Percentiles rank a stretch among this genome's conserved stretches.
Evolutionary conservation across 1,139 yeast genomes (phyloP).

Genomic region (Arxiozyma slooffiae): DNA sequence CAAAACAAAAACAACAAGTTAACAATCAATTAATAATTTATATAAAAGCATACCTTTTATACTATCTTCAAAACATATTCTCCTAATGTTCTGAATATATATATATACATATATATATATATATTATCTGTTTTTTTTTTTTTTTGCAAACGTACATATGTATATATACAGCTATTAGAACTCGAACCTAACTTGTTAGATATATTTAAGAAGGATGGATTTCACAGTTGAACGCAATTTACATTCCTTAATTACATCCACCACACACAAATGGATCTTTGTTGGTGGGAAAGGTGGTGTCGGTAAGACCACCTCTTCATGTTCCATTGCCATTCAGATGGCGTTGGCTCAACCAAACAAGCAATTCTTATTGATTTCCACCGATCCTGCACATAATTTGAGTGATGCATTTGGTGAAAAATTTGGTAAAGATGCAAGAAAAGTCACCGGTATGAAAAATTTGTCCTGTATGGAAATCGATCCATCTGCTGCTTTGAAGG

Average conservation of each 20-base stretch:
- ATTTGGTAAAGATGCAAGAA: constrained; percentile 91
- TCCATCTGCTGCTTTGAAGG: constrained; percentile 89
- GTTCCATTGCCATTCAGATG: constrained; percentile 86
- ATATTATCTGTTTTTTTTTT: no score
- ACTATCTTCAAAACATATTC: no score
- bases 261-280: constrained; percentile 83
- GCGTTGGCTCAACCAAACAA: constrained; percentile 73
- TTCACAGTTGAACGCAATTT: constrained; percentile 54
- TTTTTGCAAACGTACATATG: no score
- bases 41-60: no score
- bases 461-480: constrained; percentile 97
- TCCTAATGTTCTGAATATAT: no score
- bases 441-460: constrained; percentile 79
- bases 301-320: constrained; percentile 95
- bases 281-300: constrained; percentile 99
- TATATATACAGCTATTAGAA: no score
- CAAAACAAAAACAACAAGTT: no score
- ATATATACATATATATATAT: no score
- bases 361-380: constrained; percentile 79
- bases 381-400: constrained; percentile 96
- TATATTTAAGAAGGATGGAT: constrained; percentile 22
- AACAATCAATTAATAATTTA: no score
- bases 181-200: no score
- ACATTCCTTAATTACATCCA: constrained; percentile 54
- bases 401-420: constrained; percentile 98